phyloP scores from a whole-genome alignment of 2,329 filamentous ascomycete genomes.

The Aspergillus glaucus region DNA sequence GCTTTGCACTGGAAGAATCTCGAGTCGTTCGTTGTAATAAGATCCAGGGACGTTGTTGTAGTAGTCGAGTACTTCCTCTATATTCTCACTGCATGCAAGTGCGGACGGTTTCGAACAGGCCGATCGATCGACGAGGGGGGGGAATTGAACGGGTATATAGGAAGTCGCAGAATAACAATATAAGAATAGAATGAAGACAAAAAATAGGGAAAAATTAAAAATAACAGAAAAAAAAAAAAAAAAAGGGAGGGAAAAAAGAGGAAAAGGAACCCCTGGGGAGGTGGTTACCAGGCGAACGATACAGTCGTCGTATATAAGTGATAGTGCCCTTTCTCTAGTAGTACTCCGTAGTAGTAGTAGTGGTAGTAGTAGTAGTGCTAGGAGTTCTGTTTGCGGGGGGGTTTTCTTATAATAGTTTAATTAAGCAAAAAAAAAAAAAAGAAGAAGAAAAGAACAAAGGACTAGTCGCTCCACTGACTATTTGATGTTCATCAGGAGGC shows the following conservation, averaged over 20 bases:
- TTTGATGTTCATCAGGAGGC: not conserved
- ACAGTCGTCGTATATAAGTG: too few species aligned
- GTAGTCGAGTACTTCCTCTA: too few species aligned
- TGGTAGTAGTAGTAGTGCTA: not conserved
- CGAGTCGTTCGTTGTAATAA: not conserved
- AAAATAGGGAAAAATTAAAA: slow-evolving; percentile 5
- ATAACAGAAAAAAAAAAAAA: slow-evolving; percentile 8
- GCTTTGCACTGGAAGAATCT: not conserved
- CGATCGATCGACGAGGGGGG: not conserved
- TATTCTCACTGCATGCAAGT: too few species aligned
- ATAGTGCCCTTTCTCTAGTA: not conserved
- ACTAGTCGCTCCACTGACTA: not conserved
- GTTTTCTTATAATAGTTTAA: not conserved
- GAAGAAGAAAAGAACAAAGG: not conserved
- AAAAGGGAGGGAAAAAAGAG: not conserved
- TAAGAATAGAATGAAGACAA: slow-evolving; percentile 1
- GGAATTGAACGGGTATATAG: not conserved
- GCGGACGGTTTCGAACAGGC: too few species aligned
- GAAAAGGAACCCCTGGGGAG: slow-evolving; percentile 5
- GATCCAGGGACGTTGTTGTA: too few species aligned
- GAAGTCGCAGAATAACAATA: not conserved
- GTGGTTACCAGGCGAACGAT: slow-evolving; percentile 29
- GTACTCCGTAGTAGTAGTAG: not conserved
- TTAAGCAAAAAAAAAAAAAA: not conserved
- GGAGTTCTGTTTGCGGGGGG: not conserved